phyloP scores from a whole-genome alignment of 176 grass and related monocot genomes.

The Oryza meyeriana region DNA sequence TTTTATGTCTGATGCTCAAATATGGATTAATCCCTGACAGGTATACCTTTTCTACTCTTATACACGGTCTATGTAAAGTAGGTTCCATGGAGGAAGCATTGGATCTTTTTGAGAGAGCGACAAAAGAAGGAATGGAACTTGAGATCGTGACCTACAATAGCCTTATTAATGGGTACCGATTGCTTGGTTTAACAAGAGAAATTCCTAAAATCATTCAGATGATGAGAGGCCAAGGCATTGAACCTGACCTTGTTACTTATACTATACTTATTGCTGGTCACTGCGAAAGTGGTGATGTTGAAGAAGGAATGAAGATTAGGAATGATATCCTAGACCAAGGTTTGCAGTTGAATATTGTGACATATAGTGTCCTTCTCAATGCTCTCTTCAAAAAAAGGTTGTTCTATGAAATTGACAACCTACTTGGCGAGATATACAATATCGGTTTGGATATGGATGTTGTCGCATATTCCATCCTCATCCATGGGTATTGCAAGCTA shows the following conservation, averaged over 20 bases:
- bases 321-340: conserved; percentile 68
- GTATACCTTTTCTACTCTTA: conserved; percentile 72
- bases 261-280: conserved; percentile 72
- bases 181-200: conserved; percentile 62
- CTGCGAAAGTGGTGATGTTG: conserved; percentile 77
- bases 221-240: conserved; percentile 65
- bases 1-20: conserved; percentile 77
- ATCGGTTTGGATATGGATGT: conserved; percentile 84
- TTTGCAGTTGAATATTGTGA: conserved; percentile 81
- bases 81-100: conserved; percentile 60
- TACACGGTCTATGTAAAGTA: conserved; percentile 72
- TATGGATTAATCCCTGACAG: conserved; percentile 62
- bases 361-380: conserved; percentile 83
- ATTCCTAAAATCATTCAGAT: conserved; percentile 57
- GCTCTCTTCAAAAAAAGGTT: conserved; percentile 67
- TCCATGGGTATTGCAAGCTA: conserved; percentile 72
- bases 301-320: conserved; percentile 73
- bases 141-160: conserved; percentile 72
- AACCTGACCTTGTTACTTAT: conserved; percentile 85
- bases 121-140: conserved; percentile 50
- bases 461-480: conserved; percentile 87
- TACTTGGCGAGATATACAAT: conserved; percentile 71
- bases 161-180: conserved; percentile 72
- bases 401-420: conserved; percentile 68
- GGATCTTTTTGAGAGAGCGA: conserved; percentile 46